These are phyloP conservation scores for Penicillium samsonianum DNA, from an alignment of 495 filamentous ascomycete genomes.

Conservation along the genomic window DNA sequence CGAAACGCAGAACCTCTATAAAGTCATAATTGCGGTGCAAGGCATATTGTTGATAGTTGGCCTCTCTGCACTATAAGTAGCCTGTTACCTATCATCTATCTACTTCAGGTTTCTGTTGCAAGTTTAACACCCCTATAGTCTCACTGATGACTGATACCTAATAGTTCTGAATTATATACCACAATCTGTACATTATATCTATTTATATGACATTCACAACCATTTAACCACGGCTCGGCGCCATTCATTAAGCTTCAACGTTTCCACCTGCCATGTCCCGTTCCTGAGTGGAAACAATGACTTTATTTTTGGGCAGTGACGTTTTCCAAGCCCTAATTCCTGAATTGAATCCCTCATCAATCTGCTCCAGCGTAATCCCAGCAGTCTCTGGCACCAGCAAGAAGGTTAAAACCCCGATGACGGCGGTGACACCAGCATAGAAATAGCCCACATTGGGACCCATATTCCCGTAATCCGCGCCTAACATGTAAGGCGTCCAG, in stretches of 20 bases:
- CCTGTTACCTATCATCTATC: not conserved
- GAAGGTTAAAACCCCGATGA: conserved; percentile 23
- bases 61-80: not conserved
- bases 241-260: not conserved
- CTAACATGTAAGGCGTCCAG: conserved; percentile 37
- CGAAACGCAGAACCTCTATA: too few species aligned
- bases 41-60: not conserved
- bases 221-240: not conserved
- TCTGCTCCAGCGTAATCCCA: conserved; percentile 32
- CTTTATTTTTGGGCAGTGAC: conserved; percentile 22
- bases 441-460: conserved; percentile 35
- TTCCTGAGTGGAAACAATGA: not conserved
- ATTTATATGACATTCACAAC: not conserved
- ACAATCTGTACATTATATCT: not conserved
- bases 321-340: conserved; percentile 29
- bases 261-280: not conserved
- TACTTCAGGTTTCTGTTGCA: not conserved
- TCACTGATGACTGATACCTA: not conserved
- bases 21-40: not conserved
- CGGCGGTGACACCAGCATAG: conserved; percentile 29
- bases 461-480: conserved; percentile 31
- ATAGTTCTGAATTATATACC: not conserved
- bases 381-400: conserved; percentile 34
- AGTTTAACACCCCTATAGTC: not conserved
- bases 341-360: conserved; percentile 31